Conservation (phyloP, 2,329 filamentous ascomycete genomes). For the Pseudocercospora musae region DNA sequence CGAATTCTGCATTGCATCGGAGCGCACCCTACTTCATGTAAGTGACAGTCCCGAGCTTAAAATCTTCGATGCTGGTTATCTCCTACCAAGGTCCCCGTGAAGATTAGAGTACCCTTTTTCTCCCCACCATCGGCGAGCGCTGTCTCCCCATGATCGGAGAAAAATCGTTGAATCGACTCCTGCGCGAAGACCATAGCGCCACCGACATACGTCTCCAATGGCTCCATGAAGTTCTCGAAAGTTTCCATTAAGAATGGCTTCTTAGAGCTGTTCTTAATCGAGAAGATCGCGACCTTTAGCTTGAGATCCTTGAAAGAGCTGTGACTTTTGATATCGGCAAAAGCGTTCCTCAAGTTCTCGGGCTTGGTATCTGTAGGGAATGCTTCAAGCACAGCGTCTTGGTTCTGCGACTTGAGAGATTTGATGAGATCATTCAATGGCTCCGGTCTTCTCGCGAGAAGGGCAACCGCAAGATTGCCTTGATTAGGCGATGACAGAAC, state of each 20-base stretch:
- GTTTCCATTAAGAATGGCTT: slow-evolving; percentile 57
- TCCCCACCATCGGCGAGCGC: slow-evolving; percentile 44
- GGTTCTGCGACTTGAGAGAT: slow-evolving; percentile 42
- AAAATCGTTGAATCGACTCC: slow-evolving; percentile 51
- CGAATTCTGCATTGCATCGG: slow-evolving; percentile 53
- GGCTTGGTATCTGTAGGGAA: slow-evolving; percentile 53
- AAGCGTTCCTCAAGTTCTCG: slow-evolving; percentile 47
- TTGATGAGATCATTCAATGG: slow-evolving; percentile 43
- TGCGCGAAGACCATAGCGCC: slow-evolving; percentile 57
- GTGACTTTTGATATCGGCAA: slow-evolving; percentile 50
- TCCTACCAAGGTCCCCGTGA: slow-evolving; percentile 48
- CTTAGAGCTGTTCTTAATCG: slow-evolving; percentile 54
- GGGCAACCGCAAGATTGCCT: slow-evolving; percentile 55
- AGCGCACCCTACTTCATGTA: slow-evolving; percentile 29
- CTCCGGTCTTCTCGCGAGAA: slow-evolving; percentile 51
- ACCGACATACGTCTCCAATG: slow-evolving; percentile 52
- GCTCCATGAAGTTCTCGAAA: slow-evolving; percentile 48
- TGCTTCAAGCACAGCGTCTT: slow-evolving; percentile 48
- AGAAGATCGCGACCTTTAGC: slow-evolving; percentile 51
- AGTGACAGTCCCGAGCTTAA: neutral
- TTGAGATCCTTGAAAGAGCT: slow-evolving; percentile 50
- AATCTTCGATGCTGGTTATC: neutral
- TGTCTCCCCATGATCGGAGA: slow-evolving; percentile 51
- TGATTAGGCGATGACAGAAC: slow-evolving; percentile 51
- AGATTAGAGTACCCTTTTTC: slow-evolving; percentile 58